Percentiles rank a stretch among this genome's conserved stretches.
Evolutionary conservation across 345 rosid species (phyloP).

Genomic region (Linum tenue): DNA sequence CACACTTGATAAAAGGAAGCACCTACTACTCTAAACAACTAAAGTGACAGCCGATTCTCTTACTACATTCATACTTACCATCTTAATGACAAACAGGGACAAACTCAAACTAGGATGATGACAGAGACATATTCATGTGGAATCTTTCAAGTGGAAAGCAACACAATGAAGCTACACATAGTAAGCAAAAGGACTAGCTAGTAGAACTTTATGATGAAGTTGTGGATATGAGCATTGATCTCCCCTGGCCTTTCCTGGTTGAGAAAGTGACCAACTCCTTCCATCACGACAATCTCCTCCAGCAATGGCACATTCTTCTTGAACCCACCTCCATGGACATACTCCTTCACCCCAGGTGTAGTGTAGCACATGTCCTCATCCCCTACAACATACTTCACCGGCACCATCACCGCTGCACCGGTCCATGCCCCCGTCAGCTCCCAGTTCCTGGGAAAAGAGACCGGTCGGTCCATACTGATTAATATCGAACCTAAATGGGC

Average conservation of each 20-base stretch:
- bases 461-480: neutral
- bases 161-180: neutral
- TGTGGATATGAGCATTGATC: constrained; percentile 38
- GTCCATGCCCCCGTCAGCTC: constrained; percentile 71
- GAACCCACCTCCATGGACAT: constrained; percentile 43
- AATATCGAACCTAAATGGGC: neutral
- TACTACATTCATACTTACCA: no score
- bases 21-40: no score
- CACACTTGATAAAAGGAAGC: no score
- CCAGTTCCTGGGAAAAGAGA: constrained; percentile 47
- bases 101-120: no score
- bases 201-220: constrained; percentile 37
- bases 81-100: no score
- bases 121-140: no score
- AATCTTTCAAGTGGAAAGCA: no score
- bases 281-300: constrained; percentile 52
- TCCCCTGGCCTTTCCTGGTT: constrained; percentile 67
- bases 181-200: neutral
- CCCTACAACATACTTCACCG: constrained; percentile 60
- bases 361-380: constrained; percentile 55
- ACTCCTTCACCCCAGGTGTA: constrained; percentile 55
- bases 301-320: constrained; percentile 43
- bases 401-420: constrained; percentile 36
- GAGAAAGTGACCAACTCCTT: constrained; percentile 58
- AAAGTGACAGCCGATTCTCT: no score